Evolutionary conservation across 352 stramenopile species (phyloP), one percentile per base, ranked within the genome.

Genomic region (Phytophthora brassicae): DNA sequence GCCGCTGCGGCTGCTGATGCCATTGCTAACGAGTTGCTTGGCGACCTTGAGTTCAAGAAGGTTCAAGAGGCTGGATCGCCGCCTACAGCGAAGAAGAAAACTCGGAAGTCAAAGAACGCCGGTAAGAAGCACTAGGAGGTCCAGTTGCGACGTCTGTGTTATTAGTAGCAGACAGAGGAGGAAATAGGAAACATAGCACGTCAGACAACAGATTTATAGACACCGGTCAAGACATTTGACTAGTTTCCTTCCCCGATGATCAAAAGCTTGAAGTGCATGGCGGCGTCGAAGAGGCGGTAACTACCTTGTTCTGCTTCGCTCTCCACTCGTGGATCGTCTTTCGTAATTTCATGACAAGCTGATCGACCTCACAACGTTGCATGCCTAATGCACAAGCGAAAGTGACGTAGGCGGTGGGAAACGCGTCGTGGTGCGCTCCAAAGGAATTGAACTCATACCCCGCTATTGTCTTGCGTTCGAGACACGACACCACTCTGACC

Each of bases 301-400:
- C 19, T 20, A 17, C 7, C 24, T 66, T 66, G 20, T 51, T 67
- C 44, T 74, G 64, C 53, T 85, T 86, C 20, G 60, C 47, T 26
- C 81, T 65, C 77, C 92, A 98, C 57, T 98, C 89, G 26, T 69
- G 72, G 41, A 98, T 90, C 35, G 87, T 92, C 39, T 96, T 97
- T 56, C 96, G 89, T 31, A 99, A 72, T 50, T 97, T 90, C 38
- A 75, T 61, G 46, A 97, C 74, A 51, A 99, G 96, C 52, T 94
- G 69, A 31, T 97, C 89, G 45, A 99, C 80, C 67, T 99, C 97
- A 20, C 71, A 56, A 23, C 77, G 66, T 16, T 76, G 84, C 72
- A 99, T 94, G 47, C 97, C 97, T 51, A 99, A 89, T 2, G 96
- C 96, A 71, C 94, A 99, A 3, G 97, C 97, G 36, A 98, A 95